Evolutionary conservation across 202 grass and related monocot species (phyloP).

Genomic region (Saccharum hybrid): DNA sequence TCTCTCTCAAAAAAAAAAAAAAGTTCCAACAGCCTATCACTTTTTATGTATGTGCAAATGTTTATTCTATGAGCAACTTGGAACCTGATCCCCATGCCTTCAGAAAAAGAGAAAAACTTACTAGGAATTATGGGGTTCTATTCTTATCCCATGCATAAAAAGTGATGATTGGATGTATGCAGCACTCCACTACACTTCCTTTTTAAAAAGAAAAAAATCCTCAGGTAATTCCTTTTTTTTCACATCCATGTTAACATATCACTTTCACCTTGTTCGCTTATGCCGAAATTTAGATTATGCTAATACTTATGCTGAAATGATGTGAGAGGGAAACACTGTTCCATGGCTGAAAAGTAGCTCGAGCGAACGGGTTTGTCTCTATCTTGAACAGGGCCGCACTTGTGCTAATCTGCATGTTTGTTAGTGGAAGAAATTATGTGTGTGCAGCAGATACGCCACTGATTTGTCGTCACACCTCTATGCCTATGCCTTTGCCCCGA

Average conservation of each 20-base stretch:
- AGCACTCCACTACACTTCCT: background rate
- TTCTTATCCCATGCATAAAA: constrained; percentile 19
- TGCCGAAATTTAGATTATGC: no score
- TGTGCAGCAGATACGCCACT: constrained; percentile 39
- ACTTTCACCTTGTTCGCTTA: background rate
- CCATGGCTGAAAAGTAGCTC: no score
- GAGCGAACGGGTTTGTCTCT: constrained; percentile 7
- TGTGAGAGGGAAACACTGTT: no score
- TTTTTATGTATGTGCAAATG: background rate
- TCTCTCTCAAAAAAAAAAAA: no score
- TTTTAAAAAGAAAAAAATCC: background rate
- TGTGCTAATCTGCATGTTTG: constrained; percentile 11
- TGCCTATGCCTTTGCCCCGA: constrained; percentile 15
- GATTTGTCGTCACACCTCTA: constrained; percentile 21
- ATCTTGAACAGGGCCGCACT: background rate
- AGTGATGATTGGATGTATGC: constrained; percentile 32
- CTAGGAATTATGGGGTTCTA: constrained; percentile 12
- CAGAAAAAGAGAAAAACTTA: constrained; percentile 31
- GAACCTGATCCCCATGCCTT: constrained; percentile 27
- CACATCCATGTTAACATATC: background rate
- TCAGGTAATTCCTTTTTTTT: background rate
- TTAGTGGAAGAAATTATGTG: constrained; percentile 38
- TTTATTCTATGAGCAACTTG: constrained; percentile 32
- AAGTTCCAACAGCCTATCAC: background rate
- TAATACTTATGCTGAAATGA: no score